Conservation (phyloP, 2,329 filamentous ascomycete genomes). For the Incumbomyces delicatus region DNA sequence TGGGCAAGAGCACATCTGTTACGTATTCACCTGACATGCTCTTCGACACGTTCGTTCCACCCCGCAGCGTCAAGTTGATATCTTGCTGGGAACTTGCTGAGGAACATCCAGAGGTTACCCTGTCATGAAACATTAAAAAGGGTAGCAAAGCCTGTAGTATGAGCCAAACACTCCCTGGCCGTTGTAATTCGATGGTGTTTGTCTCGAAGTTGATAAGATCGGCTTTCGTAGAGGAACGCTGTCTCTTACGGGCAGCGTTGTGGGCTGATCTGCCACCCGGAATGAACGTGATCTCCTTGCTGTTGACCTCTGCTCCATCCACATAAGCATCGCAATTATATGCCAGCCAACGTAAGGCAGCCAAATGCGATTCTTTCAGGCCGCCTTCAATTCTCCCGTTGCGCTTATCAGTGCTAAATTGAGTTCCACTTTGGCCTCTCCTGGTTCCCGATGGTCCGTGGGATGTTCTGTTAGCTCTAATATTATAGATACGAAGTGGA, state of each 20-base stretch:
- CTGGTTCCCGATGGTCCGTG: not conserved
- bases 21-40: conserved; percentile 44
- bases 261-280: conserved; percentile 4
- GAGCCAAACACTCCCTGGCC: conserved; percentile 46
- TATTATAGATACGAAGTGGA: conserved; percentile 42
- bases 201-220: conserved; percentile 14
- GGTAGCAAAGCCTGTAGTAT: conserved; percentile 52
- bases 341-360: conserved; percentile 44
- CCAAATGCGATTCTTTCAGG: conserved; percentile 48
- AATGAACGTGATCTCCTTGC: conserved; percentile 26
- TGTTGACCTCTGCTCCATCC: conserved; percentile 28
- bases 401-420: not conserved
- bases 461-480: conserved; percentile 41
- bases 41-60: conserved; percentile 48
- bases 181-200: conserved; percentile 34
- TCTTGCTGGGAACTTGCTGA: not conserved
- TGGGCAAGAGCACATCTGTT: conserved; percentile 45
- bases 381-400: conserved; percentile 34
- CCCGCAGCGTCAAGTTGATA: conserved; percentile 32
- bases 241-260: not conserved
- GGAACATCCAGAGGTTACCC: too few species aligned
- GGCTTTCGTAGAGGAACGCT: not conserved
- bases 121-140: conserved; percentile 39
- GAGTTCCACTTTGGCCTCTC: not conserved
- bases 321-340: conserved; percentile 38